phyloP scores from a whole-genome alignment of 345 rosid species.

The Jatropha curcas region DNA sequence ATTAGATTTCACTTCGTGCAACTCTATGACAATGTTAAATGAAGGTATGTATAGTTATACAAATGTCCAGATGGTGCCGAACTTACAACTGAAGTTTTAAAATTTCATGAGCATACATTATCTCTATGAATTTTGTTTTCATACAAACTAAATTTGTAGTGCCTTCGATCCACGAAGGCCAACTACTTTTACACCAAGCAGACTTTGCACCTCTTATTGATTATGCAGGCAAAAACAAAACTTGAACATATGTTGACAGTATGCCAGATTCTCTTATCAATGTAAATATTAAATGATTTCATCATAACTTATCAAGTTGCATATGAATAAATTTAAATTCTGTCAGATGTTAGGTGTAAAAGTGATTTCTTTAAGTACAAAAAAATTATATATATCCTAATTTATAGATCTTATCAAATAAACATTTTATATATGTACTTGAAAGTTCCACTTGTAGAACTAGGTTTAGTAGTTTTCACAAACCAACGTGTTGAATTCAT shows the following conservation, averaged over 20 bases:
- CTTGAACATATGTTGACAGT: neutral
- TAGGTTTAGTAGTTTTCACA: no score
- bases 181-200: neutral
- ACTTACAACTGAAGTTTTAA: neutral
- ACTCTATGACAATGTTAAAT: neutral
- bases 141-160: neutral
- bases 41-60: neutral
- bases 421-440: no score
- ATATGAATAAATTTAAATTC: no score
- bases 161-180: neutral
- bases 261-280: slow-evolving; percentile 6
- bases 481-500: no score
- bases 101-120: neutral
- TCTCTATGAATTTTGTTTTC: neutral
- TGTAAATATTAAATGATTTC: no score
- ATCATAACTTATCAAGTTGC: no score
- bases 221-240: neutral
- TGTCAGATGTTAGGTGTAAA: no score
- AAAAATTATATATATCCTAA: no score
- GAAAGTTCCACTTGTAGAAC: no score
- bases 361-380: no score
- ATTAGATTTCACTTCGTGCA: neutral
- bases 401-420: no score
- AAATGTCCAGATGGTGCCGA: neutral
- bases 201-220: neutral